phyloP scores from a whole-genome alignment of 768 basidiomycete genomes.

The Phaeotremella fagi region DNA sequence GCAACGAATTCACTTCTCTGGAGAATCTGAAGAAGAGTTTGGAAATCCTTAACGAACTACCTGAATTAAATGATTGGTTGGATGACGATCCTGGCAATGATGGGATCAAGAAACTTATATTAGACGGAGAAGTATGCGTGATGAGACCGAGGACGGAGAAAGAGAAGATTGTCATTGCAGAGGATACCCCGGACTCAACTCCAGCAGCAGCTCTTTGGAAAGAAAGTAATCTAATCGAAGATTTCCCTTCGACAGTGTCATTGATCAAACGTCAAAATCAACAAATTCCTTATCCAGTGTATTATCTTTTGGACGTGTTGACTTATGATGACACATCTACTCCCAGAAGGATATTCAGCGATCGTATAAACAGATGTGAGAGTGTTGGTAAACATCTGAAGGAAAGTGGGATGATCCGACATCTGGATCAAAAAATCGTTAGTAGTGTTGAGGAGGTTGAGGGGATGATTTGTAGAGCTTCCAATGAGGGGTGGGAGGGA shows the following conservation, averaged over 20 bases:
- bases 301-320: slow-evolving; percentile 40
- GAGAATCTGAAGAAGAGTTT: slow-evolving; percentile 29
- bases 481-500: slow-evolving; percentile 44
- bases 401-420: too few species aligned
- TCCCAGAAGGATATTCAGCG: slow-evolving; percentile 28
- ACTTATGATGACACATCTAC: slow-evolving; percentile 15
- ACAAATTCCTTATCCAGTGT: slow-evolving; percentile 23
- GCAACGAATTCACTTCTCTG: slow-evolving; percentile 33
- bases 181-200: background rate
- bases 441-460: slow-evolving; percentile 22
- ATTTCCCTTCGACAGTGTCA: slow-evolving; percentile 39
- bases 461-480: slow-evolving; percentile 35
- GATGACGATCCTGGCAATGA: slow-evolving; percentile 14
- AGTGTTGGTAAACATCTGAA: slow-evolving; percentile 14
- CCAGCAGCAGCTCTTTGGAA: slow-evolving; percentile 14
- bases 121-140: slow-evolving; percentile 46
- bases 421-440: slow-evolving; percentile 32
- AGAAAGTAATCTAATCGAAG: slow-evolving; percentile 29
- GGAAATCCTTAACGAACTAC: slow-evolving; percentile 5
- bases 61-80: slow-evolving; percentile 17
- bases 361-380: slow-evolving; percentile 17
- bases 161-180: background rate
- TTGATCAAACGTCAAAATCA: slow-evolving; percentile 21
- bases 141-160: slow-evolving; percentile 16
- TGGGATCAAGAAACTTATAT: slow-evolving; percentile 34